These are phyloP conservation scores for Saccharomycopsis sp. DNA, from an alignment of 805 yeast genomes.

Conservation along the genomic window DNA sequence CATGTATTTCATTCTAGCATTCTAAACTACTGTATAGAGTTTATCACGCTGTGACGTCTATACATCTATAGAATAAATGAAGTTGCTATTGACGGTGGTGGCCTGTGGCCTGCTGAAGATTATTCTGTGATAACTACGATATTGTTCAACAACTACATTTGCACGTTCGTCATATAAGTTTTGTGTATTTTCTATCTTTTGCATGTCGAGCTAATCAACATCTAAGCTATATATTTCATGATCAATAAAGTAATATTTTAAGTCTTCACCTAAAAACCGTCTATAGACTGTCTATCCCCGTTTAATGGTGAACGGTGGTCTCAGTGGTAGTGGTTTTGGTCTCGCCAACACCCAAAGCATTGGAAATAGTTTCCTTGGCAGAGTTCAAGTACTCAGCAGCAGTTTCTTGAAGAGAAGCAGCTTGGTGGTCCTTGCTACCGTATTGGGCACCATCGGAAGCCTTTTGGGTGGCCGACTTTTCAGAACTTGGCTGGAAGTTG, in stretches of 20 bases:
- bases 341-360: not conserved
- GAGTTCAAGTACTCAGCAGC: not conserved
- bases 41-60: too few species aligned
- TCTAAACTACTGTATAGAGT: too few species aligned
- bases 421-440: not conserved
- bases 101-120: too few species aligned
- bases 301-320: not conserved
- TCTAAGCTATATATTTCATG: not conserved
- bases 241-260: not conserved
- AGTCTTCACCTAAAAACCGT: not conserved
- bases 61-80: too few species aligned
- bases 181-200: too few species aligned
- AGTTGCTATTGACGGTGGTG: too few species aligned
- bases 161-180: too few species aligned
- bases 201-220: too few species aligned
- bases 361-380: not conserved
- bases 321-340: not conserved
- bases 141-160: too few species aligned
- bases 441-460: slow-evolving; percentile 15
- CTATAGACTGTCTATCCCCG: not conserved
- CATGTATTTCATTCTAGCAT: too few species aligned
- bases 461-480: slow-evolving; percentile 67
- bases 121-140: too few species aligned
- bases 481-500: slow-evolving; percentile 51
- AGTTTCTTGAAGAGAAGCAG: not conserved